A percentile compares a stretch with the other conserved stretches of the same genome.
Evolutionary conservation across 2,329 filamentous ascomycete species (phyloP).

Genomic region (Pseudogymnoascus sp.): DNA sequence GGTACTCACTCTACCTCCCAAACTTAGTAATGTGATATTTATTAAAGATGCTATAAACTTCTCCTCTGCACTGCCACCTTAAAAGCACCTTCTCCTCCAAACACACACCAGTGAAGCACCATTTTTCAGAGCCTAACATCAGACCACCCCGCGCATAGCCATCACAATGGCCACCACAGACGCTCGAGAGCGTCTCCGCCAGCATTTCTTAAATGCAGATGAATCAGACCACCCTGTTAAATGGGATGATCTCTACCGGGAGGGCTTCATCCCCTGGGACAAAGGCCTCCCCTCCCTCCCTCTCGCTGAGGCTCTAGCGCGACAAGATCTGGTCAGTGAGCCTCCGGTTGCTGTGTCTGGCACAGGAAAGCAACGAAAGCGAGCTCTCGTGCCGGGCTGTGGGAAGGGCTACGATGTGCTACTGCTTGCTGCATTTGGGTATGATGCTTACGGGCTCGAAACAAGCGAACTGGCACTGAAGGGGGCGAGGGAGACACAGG

Average conservation of each 20-base stretch:
- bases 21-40: conserved; percentile 8
- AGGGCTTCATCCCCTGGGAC: conserved; percentile 46
- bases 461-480: conserved; percentile 41
- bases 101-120: background rate
- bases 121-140: background rate
- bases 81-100: background rate
- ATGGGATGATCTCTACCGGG: conserved; percentile 44
- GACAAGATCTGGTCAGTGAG: conserved; percentile 36
- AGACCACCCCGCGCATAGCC: background rate
- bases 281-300: conserved; percentile 44
- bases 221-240: conserved; percentile 19
- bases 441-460: conserved; percentile 70
- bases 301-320: conserved; percentile 44
- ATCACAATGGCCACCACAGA: conserved; percentile 12
- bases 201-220: conserved; percentile 20
- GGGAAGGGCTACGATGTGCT: conserved; percentile 75
- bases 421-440: conserved; percentile 65
- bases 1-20: background rate
- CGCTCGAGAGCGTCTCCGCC: conserved; percentile 19
- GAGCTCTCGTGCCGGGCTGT: conserved; percentile 72
- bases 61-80: background rate
- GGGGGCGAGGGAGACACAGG: conserved; percentile 23
- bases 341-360: conserved; percentile 9
- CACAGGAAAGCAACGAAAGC: conserved; percentile 29
- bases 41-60: background rate